Evolutionary conservation across 2,329 filamentous ascomycete genomes (phyloP), one percentile per base, ranked within the genome.

Genomic region (Neoarthrinium moseri): DNA sequence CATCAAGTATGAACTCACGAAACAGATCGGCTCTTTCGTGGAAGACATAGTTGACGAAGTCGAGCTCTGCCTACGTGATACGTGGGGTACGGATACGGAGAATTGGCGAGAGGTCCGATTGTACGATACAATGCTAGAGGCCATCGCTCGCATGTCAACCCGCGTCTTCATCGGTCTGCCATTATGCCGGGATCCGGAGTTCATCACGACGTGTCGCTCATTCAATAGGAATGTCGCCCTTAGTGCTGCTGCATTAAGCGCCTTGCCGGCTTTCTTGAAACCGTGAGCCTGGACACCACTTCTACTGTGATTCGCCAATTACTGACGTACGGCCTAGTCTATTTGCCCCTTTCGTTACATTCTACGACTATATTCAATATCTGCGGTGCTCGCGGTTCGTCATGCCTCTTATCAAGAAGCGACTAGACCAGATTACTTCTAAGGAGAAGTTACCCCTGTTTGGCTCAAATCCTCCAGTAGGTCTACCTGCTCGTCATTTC

Each of bases 21-120:
- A 58, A 47, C 55, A 57, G 49, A 47, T 65, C 33, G 49, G 51
- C 27, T 48, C 46, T 29, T 65, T 65, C 37, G 45, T 54, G 26
- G 52, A 54, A 5, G 61, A 56, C 42, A 56, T 67, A 29, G 59
- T 55, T n/a, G 63, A 66, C 12, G 65, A 67, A 52, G 53, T 55
- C 5, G 41, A 56, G 30, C 42, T 44, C 10, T 53, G 56, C 26
- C 55, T 67, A 6, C 53, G 53, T 17, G 55, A 59, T 10, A 51
- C 48, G 33, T 66, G 63, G 64, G 64, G 64, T 32, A 45, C 39
- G 6, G 51, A 62, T 45, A 52, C 54, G 2, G 55, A 52, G 15
- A 55, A 51, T 8, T 65, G 62, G 63, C 54, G 50, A 18, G 63
- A 67, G 32, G 57, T 67, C 7, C 54, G 51, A 8, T 50, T 66